Evolutionary conservation across 2,329 filamentous ascomycete species (phyloP), one percentile per base, ranked within the genome.

Genomic region (Xylariaceae sp.): DNA sequence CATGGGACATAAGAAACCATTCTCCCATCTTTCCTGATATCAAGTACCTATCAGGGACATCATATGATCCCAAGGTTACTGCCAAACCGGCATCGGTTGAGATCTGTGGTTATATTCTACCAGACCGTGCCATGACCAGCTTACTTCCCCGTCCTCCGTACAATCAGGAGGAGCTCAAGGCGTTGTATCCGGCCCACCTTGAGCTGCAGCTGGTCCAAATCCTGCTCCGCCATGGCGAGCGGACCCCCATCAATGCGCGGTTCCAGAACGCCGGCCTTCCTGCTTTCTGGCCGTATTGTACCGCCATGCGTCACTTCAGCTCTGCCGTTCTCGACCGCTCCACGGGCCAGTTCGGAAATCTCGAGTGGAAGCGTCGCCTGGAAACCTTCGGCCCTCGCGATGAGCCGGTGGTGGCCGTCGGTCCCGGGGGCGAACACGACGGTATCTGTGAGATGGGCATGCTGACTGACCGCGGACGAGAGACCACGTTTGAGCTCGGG

Each of bases 181-280:
- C 71, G 55, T 80, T 97, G 43, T 98, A 96, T 66, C 92, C 92
- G 1, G 66, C 79, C 39, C 70, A 75, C 31, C 72, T 98, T 43
- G 76, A 90, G 60, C 78, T 98, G 24, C 85, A 92, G 60, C 78
- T 92, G 44, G 92, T 97, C 34, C 92, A 98, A 67, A 74, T 97
- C 53, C 76, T 88, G 47, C 75, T 88, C 55, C 81, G 85, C 41
- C 85, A 89, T 64, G 85, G 85, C 65, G 78, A 82, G 68, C 82
- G 90, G 41, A 90, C 83, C 6, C 90, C 90, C 18, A 85, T 97
- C 18, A 85, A 80, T 41, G 74, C 85, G n/a, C 83, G 92, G 27
- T 96, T 98, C 61, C 77, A 85, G 57, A 92, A 90, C 66, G 76
- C 77, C 33, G 79, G 78, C 9, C 70, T 83, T n/a, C 60, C 66